A percentile compares a stretch with the other conserved stretches of the same genome.
Conservation (phyloP, 768 basidiomycete species). For the Lactarius tabidus region DNA sequence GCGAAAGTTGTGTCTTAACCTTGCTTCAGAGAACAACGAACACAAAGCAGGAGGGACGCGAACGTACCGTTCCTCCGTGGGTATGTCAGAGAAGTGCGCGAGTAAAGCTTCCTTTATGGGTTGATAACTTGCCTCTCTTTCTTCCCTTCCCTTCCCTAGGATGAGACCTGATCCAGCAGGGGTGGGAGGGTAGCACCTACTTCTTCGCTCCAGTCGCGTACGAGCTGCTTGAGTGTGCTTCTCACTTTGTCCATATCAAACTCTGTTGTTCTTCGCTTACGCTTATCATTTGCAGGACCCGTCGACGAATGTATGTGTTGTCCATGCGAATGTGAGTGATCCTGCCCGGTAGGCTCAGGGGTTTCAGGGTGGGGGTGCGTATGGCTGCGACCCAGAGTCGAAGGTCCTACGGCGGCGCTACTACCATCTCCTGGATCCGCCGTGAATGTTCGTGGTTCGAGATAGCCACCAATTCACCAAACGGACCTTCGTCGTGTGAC, state of each 20-base stretch:
- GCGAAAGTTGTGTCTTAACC: slow-evolving; percentile 48
- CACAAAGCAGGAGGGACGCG: not conserved
- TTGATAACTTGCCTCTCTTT: slow-evolving; percentile 74
- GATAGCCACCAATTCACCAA: not conserved
- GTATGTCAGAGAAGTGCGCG: slow-evolving; percentile 54
- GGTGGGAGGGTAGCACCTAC: slow-evolving; percentile 36
- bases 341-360: slow-evolving; percentile 34
- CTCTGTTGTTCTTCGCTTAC: slow-evolving; percentile 51
- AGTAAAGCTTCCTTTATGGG: slow-evolving; percentile 79
- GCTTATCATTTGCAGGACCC: slow-evolving; percentile 24
- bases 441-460: not conserved
- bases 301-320: slow-evolving; percentile 26
- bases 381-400: slow-evolving; percentile 22
- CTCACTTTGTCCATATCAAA: slow-evolving; percentile 87
- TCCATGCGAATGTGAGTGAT: slow-evolving; percentile 32
- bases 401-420: not conserved
- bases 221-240: slow-evolving; percentile 89
- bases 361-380: slow-evolving; percentile 29
- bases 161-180: not conserved
- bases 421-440: slow-evolving; percentile 1
- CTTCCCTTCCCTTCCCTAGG: slow-evolving; percentile 56
- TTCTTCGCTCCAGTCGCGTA: slow-evolving; percentile 89
- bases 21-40: not conserved
- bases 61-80: slow-evolving; percentile 49
- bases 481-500: slow-evolving; percentile 11